Conservation (phyloP, 2,329 filamentous ascomycete species). For the Neurospora sp. region DNA sequence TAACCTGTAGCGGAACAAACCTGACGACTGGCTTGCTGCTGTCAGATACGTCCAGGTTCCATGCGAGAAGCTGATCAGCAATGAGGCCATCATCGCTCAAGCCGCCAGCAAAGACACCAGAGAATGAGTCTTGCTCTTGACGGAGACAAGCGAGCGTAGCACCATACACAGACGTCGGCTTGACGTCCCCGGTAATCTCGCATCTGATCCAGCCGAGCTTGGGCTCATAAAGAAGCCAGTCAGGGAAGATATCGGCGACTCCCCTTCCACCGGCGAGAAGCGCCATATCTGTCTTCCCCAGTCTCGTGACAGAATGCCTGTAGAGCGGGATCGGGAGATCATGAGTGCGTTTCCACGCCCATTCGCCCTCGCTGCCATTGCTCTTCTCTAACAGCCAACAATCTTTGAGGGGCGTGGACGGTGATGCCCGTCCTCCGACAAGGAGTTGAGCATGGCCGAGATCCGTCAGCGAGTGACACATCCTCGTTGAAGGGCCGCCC, state of each 20-base stretch:
- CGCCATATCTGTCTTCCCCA: conserved; percentile 38
- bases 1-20: conserved; percentile 5
- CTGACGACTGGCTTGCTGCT: conserved; percentile 21
- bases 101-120: conserved; percentile 63
- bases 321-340: conserved; percentile 63
- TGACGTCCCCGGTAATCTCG: conserved; percentile 22
- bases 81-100: conserved; percentile 56
- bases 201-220: conserved; percentile 38
- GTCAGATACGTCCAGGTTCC: conserved; percentile 41
- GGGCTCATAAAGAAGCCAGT: conserved; percentile 43
- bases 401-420: conserved; percentile 56
- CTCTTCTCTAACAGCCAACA: conserved; percentile 61
- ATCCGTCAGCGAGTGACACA: conserved; percentile 69
- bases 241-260: conserved; percentile 35
- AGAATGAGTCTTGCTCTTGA: conserved; percentile 21
- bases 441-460: conserved; percentile 53
- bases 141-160: conserved; percentile 24
- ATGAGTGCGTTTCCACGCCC: conserved; percentile 52
- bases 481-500: conserved; percentile 36
- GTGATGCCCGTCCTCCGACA: conserved; percentile 70
- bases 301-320: conserved; percentile 55
- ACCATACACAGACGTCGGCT: conserved; percentile 33
- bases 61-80: conserved; percentile 52
- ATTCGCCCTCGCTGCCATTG: conserved; percentile 17
- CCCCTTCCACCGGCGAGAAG: conserved; percentile 55